These are phyloP conservation scores for Huntiella moniliformis DNA, from an alignment of 2,329 filamentous ascomycete species.

Conservation along the genomic window DNA sequence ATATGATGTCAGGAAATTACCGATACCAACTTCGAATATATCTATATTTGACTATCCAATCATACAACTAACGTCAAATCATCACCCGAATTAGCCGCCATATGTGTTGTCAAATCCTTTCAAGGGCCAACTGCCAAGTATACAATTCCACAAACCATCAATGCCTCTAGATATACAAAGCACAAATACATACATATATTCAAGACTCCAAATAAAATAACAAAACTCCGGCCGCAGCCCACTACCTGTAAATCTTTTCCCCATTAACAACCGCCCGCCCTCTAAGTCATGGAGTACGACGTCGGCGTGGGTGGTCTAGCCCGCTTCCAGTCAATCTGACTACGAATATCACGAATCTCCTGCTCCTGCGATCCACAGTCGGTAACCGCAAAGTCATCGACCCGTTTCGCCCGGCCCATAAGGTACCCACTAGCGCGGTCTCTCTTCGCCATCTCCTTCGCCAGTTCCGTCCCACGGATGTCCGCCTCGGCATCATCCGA, in stretches of 20 bases:
- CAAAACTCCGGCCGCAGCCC: background rate
- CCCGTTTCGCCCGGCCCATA: constrained; percentile 2
- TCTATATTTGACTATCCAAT: no score
- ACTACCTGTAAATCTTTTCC: background rate
- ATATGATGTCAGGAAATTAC: no score
- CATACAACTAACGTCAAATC: no score
- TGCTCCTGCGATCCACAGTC: constrained; percentile 9
- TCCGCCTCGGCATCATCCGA: constrained; percentile 44
- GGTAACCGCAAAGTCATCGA: constrained; percentile 9
- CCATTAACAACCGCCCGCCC: background rate
- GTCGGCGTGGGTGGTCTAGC: constrained; percentile 9
- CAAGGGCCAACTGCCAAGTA: no score
- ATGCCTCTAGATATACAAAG: no score
- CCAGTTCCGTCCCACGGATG: constrained; percentile 26
- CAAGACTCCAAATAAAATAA: background rate
- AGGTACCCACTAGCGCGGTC: constrained; percentile 6
- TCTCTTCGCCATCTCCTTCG: constrained; percentile 6
- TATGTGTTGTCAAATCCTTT: no score
- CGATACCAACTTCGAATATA: no score
- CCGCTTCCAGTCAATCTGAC: constrained; percentile 11
- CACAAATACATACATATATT: background rate
- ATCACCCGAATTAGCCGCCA: no score
- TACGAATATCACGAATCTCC: constrained; percentile 10
- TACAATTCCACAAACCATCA: no score
- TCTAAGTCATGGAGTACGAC: constrained; percentile 9